Evolutionary conservation across 2,329 filamentous ascomycete genomes (phyloP), one percentile per base, ranked within the genome.

Genomic region (Phaeophleospora eucalypticola): DNA sequence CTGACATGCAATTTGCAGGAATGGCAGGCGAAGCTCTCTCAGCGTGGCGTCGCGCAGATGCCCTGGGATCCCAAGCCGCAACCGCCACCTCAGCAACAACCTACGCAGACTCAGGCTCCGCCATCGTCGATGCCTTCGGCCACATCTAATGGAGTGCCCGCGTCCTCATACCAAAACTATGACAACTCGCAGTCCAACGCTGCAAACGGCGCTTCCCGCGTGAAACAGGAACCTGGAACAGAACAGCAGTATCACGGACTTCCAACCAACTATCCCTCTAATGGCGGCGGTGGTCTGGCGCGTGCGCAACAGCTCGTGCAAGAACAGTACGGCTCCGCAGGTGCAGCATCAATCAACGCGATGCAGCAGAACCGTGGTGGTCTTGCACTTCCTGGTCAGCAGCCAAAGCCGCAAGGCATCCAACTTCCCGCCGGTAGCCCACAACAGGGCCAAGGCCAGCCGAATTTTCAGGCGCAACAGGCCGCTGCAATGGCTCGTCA

Each of bases 41-140:
- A 83, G 58, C 82, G 94, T 56, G 82, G 86, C 57, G 85, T 97
- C 52, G 93, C 93, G 49, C 76, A 81, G 47, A 96, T 97, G 66
- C 91, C 93, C 9, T 98, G 93, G 93, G 93, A 98, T 65, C 91
- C 93, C 36, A 84, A 86, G 64, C 84, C 86, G 41, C 83, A 86
- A 43, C 78, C 80, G 42, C 73, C 61, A 60, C 52, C 54, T 32
- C 74, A 61, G 62, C 51, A 56, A 35, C 53, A 53, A 33, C 75
- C 59, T 49, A 64, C 49, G 32, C 53, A 54, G 35, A 75, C 59
- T 48, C 64, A 51, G 32, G 33, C 48, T 35, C 49, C 60, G 29
- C 47, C 50, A 53, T 36, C 49, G 17, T 42, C 49, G n/a, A 36
- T 54, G 48, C 54, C 58, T 38, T 45, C 53, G 1, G 38, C 45